A percentile compares a stretch with the other conserved stretches of the same genome.
Evolutionary conservation across 2,329 filamentous ascomycete genomes (phyloP).

Genomic region (Cercospora nicotianae): DNA sequence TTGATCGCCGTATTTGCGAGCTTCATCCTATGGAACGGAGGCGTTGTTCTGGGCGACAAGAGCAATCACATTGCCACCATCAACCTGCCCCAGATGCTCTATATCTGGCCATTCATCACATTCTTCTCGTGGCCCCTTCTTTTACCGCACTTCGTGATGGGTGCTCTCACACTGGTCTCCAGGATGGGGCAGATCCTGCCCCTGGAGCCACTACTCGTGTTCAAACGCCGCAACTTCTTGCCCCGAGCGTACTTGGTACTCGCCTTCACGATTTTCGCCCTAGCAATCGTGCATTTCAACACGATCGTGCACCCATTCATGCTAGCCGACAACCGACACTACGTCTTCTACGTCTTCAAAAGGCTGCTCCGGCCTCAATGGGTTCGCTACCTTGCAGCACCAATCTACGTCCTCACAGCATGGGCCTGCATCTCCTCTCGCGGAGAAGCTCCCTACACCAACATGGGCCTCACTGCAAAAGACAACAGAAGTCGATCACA

Average conservation of each 20-base stretch:
- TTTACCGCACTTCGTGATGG: constrained; percentile 53
- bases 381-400: constrained; percentile 54
- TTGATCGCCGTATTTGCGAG: constrained; percentile 66
- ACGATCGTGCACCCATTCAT: constrained; percentile 96
- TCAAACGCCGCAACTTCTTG: constrained; percentile 35
- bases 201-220: constrained; percentile 38
- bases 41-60: constrained; percentile 93
- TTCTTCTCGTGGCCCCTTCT: constrained; percentile 88
- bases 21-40: constrained; percentile 84
- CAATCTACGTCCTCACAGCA: constrained; percentile 68
- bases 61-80: constrained; percentile 88
- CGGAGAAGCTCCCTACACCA: constrained; percentile 41
- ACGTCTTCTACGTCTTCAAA: constrained; percentile 94
- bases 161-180: constrained; percentile 32
- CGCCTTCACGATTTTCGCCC: constrained; percentile 45
- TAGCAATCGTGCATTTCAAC: constrained; percentile 68
- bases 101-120: constrained; percentile 84
- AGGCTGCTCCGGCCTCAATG: constrained; percentile 61
- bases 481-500: background rate
- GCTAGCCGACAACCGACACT: constrained; percentile 93
- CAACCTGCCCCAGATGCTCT: constrained; percentile 89
- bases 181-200: constrained; percentile 28
- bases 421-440: constrained; percentile 66
- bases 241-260: constrained; percentile 44
- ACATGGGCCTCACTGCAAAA: background rate